phyloP scores from a whole-genome alignment of 345 rosid genomes.

The Eucalyptus curtisii region DNA sequence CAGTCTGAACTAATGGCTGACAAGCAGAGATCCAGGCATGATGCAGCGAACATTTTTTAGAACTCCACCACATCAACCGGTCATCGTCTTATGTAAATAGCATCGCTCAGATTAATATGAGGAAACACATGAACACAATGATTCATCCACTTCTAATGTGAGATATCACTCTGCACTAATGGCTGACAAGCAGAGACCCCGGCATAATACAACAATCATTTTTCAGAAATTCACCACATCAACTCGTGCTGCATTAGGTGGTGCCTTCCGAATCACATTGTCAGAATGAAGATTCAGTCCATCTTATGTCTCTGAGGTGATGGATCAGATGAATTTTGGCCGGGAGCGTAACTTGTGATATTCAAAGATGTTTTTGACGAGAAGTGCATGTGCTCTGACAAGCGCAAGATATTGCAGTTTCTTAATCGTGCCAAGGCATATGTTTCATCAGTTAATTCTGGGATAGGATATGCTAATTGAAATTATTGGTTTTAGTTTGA shows the following conservation, averaged over 20 bases:
- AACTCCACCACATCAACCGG: neutral
- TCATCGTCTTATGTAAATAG: neutral
- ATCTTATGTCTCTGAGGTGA: neutral
- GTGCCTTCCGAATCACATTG: neutral
- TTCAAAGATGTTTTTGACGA: neutral
- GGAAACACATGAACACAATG: neutral
- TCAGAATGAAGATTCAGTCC: neutral
- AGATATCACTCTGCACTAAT: neutral
- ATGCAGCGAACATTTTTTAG: neutral
- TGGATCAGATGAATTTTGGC: neutral
- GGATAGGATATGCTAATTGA: neutral
- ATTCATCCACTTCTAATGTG: neutral
- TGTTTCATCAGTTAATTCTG: neutral
- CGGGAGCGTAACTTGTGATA: neutral
- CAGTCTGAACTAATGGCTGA: no score
- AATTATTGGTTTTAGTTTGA: neutral
- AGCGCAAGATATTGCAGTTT: neutral
- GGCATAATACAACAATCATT: neutral
- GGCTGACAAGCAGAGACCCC: neutral
- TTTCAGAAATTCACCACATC: neutral
- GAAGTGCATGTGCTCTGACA: neutral
- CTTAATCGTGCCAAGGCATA: neutral
- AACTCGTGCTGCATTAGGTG: neutral
- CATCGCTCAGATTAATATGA: neutral
- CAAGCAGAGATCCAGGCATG: neutral